phyloP scores from a whole-genome alignment of 805 yeast species.

The Candida maltosa region DNA sequence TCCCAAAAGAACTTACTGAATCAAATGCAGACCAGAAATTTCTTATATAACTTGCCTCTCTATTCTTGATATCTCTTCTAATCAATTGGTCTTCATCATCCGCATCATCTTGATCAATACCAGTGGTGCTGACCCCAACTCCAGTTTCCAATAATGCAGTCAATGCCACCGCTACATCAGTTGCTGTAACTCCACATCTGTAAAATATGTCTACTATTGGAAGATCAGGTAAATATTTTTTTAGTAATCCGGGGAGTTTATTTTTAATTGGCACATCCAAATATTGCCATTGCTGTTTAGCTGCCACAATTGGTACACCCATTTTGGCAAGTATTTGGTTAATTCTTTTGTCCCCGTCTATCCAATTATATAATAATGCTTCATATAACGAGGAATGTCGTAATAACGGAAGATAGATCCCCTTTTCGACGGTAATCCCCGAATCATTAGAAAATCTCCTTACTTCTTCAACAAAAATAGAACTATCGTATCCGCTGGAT shows the following conservation, averaged over 20 bases:
- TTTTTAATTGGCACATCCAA: conserved; percentile 79
- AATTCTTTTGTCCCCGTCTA: conserved; percentile 80
- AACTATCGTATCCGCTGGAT: conserved; percentile 71
- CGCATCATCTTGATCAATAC: conserved; percentile 5
- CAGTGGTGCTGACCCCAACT: no score
- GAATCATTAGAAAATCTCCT: conserved; percentile 54
- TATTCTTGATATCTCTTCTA: conserved; percentile 12
- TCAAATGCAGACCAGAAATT: conserved; percentile 67
- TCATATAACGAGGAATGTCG: conserved; percentile 94
- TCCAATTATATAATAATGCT: conserved; percentile 91
- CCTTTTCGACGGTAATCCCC: conserved; percentile 66
- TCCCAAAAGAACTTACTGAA: conserved; percentile 44
- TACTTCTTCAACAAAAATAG: conserved; percentile 80
- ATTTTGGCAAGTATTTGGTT: conserved; percentile 93
- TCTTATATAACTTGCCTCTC: conserved; percentile 55
- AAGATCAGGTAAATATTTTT: conserved; percentile 61
- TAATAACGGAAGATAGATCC: conserved; percentile 78
- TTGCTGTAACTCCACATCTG: conserved; percentile 86
- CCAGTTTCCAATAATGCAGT: conserved; percentile 80
- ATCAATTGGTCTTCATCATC: conserved; percentile 20
- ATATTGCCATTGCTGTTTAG: conserved; percentile 90
- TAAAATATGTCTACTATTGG: no score
- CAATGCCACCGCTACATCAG: conserved; percentile 87
- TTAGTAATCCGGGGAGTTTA: conserved; percentile 65
- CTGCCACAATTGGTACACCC: conserved; percentile 89